Evolutionary conservation across 2,329 filamentous ascomycete genomes (phyloP).

Genomic region (Alternaria burnsii): DNA sequence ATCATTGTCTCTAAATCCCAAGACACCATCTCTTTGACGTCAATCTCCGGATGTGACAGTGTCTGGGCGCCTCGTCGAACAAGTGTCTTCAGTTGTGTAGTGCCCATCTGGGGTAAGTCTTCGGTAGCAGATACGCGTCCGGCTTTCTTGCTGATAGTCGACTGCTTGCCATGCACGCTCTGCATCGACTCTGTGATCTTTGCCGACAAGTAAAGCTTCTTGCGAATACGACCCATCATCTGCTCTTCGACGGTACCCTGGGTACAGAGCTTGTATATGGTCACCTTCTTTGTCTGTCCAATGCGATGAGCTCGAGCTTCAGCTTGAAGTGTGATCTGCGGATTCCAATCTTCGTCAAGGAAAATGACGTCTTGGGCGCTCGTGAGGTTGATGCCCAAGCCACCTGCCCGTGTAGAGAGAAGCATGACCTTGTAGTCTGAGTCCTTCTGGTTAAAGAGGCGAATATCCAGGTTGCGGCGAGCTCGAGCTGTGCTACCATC

Average conservation of each 20-base stretch:
- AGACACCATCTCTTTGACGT: slow-evolving; percentile 65
- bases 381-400: slow-evolving; percentile 64
- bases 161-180: slow-evolving; percentile 57
- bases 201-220: slow-evolving; percentile 68
- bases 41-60: slow-evolving; percentile 61
- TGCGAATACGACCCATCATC: slow-evolving; percentile 66
- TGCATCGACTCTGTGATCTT: slow-evolving; percentile 69
- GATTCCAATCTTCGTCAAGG: slow-evolving; percentile 65
- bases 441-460: slow-evolving; percentile 60
- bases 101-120: slow-evolving; percentile 62
- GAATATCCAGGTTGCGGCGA: slow-evolving; percentile 61
- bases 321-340: slow-evolving; percentile 63
- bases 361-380: slow-evolving; percentile 65
- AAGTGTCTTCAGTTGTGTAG: slow-evolving; percentile 62
- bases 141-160: slow-evolving; percentile 24
- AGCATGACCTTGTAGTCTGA: slow-evolving; percentile 63
- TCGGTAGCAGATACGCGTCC: slow-evolving; percentile 47
- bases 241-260: slow-evolving; percentile 67
- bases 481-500: slow-evolving; percentile 61
- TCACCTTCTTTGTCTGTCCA: slow-evolving; percentile 63
- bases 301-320: slow-evolving; percentile 65
- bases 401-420: slow-evolving; percentile 64
- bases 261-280: slow-evolving; percentile 65
- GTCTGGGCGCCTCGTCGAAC: slow-evolving; percentile 64
- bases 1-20: slow-evolving; percentile 66